Evolutionary conservation across 176 grass and related monocot genomes (phyloP), one percentile per base, ranked within the genome.

Genomic region (Tillandsia leiboldiana): DNA sequence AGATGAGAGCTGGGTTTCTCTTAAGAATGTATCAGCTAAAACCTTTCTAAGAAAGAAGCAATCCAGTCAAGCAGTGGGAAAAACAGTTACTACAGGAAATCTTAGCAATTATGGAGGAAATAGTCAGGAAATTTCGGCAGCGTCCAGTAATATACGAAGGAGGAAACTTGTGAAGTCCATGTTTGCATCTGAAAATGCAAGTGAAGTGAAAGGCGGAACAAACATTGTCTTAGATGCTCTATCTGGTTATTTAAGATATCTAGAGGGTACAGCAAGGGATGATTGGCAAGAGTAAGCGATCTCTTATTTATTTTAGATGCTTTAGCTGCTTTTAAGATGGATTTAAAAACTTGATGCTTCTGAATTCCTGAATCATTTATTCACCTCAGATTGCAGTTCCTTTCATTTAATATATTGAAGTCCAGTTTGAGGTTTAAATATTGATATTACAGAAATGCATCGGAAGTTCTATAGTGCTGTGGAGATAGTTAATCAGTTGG

Each of bases 231-330:
- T 92, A 50, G 87, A 91, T 72, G 93, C 93, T 73, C 77, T 97
- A 75, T 72, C 72, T 27, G 89, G 89, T 81, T 97, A 90, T 73
- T 71, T 97, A 72, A 85, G 83, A 82, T 92, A 97, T 78, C 79
- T 97, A 42, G 89, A 92, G 77, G 89, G 93, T 77, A 92, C 89
- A 9, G 81, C 87, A 65, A 85, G 83, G 69, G 89, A 88, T 67
- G 91, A 78, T 80, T 97, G 86, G 84, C 89, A 97, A 87, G 86
- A 90, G 94, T 97, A 97, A 67, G 83, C 78, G 48, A 53, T 53
- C 49, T 26, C 33, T 42, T 51, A 61, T 49, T 26, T 63, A n/a
- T 70, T 75, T 17, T 59, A 49, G 20, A 71, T 65, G 14, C 49
- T 74, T 69, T 20, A 77, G 27, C 5, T 51, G 50, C 47, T 67